Percentiles rank a stretch among this genome's conserved stretches.
These are phyloP conservation scores for Mycena vulgaris DNA, from an alignment of 768 basidiomycete species.

Conservation along the genomic window DNA sequence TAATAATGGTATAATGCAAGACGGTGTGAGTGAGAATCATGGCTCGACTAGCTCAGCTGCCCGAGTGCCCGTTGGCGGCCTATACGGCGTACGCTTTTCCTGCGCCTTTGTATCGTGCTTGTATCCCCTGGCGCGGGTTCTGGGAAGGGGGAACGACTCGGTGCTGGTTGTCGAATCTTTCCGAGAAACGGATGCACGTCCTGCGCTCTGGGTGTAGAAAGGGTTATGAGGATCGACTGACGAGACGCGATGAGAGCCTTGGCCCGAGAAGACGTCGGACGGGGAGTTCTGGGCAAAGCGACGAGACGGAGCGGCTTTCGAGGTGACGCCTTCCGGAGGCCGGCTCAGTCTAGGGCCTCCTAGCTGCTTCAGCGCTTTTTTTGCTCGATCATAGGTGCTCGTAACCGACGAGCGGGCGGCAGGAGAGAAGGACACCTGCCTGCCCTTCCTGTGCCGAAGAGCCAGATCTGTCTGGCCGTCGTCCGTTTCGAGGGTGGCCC, in stretches of 20 bases:
- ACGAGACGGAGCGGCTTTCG: constrained; percentile 1
- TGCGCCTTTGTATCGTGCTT: constrained; percentile 14
- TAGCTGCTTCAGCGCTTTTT: background rate
- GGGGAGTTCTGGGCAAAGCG: constrained; percentile 19
- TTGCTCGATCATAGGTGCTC: background rate
- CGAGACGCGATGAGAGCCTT: constrained; percentile 11
- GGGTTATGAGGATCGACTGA: constrained; percentile 10
- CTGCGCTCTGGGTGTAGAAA: constrained; percentile 8
- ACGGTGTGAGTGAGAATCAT: background rate
- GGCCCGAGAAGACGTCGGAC: constrained; percentile 11
- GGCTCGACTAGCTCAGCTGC: background rate
- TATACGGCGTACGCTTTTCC: constrained; percentile 28
- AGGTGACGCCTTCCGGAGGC: constrained; percentile 13
- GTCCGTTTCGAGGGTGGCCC: constrained; percentile 18
- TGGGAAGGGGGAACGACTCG: constrained; percentile 21
- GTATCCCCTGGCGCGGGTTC: constrained; percentile 13
- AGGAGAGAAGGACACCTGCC: constrained; percentile 17
- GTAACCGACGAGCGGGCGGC: background rate
- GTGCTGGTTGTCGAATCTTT: constrained; percentile 17
- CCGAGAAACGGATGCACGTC: constrained; percentile 9
- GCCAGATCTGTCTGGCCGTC: constrained; percentile 18
- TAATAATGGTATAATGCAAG: background rate
- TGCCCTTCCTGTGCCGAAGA: background rate
- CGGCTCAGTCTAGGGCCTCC: constrained; percentile 10
- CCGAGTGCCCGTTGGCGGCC: constrained; percentile 24